Percentiles rank a stretch among this genome's conserved stretches.
phyloP scores from a whole-genome alignment of 2,329 filamentous ascomycete genomes.

The Cryphonectria nitschkei region DNA sequence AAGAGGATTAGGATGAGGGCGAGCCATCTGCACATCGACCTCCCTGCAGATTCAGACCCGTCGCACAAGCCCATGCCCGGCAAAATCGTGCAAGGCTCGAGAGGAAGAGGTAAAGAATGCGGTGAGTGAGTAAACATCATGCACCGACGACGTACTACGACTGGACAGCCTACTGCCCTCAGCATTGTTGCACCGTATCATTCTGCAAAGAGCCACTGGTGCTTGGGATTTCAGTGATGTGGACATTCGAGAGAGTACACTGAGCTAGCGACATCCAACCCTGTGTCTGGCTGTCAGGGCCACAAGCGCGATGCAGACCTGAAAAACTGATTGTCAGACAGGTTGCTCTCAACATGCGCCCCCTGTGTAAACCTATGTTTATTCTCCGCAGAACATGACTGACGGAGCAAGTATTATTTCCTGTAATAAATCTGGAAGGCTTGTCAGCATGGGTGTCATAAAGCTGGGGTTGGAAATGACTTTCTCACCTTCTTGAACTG shows the following conservation, averaged over 20 bases:
- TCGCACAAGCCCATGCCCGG: constrained; percentile 20
- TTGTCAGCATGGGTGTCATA: constrained; percentile 27
- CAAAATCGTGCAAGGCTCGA: constrained; percentile 22
- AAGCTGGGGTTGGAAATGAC: constrained; percentile 20
- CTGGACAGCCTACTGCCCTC: constrained; percentile 19
- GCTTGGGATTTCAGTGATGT: not conserved
- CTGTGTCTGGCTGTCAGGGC: constrained; percentile 12
- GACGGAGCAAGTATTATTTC: constrained; percentile 45
- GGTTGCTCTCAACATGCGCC: not conserved
- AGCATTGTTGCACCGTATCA: constrained; percentile 22
- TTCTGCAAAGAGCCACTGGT: not conserved
- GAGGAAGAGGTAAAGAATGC: constrained; percentile 14
- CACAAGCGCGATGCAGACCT: not conserved
- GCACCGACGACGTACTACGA: constrained; percentile 15
- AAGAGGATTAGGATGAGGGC: not conserved
- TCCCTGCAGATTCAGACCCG: constrained; percentile 15
- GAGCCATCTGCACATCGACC: constrained; percentile 18
- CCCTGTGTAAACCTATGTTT: not conserved
- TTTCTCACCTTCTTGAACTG: constrained; percentile 90
- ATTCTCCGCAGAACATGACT: not conserved
- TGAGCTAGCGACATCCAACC: constrained; percentile 9
- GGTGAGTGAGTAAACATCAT: constrained; percentile 14
- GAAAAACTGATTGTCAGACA: not conserved
- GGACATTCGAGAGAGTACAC: not conserved
- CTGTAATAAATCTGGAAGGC: constrained; percentile 57